phyloP scores from a whole-genome alignment of 2,329 filamentous ascomycete species.

The Alternaria triticina region DNA sequence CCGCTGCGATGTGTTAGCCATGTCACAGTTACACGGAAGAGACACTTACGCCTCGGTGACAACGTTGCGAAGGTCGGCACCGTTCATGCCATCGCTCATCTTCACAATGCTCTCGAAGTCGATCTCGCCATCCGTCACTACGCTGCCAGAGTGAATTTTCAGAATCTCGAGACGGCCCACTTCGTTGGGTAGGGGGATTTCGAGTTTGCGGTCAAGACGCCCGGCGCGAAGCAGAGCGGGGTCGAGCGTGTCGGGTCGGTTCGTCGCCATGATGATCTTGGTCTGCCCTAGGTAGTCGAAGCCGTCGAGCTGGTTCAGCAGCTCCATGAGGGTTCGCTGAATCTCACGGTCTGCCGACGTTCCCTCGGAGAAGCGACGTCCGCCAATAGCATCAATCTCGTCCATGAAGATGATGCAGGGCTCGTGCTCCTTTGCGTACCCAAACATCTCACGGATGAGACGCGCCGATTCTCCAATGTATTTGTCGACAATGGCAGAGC shows the following conservation, averaged over 20 bases:
- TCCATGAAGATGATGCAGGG: conserved; percentile 99
- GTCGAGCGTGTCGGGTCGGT: conserved; percentile 94
- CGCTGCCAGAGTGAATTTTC: conserved; percentile 91
- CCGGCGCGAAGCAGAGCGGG: conserved; percentile 90
- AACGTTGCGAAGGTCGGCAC: conserved; percentile 95
- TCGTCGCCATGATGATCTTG: conserved; percentile 99
- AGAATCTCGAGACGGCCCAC: conserved; percentile 94
- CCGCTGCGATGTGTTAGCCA: conserved; percentile 64
- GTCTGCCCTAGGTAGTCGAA: conserved; percentile 99
- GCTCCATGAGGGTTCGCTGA: conserved; percentile 96
- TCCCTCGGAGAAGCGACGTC: conserved; percentile 93
- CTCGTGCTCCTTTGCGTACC: conserved; percentile 98
- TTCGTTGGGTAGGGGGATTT: conserved; percentile 96
- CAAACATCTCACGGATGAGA: conserved; percentile 98
- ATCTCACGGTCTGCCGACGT: conserved; percentile 98
- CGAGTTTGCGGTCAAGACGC: conserved; percentile 95
- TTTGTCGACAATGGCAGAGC: conserved; percentile 98
- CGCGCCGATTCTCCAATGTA: conserved; percentile 98
- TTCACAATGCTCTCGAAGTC: conserved; percentile 99
- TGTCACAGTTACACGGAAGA: not conserved
- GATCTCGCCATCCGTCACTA: conserved; percentile 90
- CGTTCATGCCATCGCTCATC: conserved; percentile 99
- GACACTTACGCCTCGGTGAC: conserved; percentile 92
- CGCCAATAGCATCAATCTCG: conserved; percentile 98
- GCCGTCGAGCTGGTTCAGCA: conserved; percentile 97